These are phyloP conservation scores for Galerina marginata DNA, from an alignment of 768 basidiomycete species.

Conservation along the genomic window DNA sequence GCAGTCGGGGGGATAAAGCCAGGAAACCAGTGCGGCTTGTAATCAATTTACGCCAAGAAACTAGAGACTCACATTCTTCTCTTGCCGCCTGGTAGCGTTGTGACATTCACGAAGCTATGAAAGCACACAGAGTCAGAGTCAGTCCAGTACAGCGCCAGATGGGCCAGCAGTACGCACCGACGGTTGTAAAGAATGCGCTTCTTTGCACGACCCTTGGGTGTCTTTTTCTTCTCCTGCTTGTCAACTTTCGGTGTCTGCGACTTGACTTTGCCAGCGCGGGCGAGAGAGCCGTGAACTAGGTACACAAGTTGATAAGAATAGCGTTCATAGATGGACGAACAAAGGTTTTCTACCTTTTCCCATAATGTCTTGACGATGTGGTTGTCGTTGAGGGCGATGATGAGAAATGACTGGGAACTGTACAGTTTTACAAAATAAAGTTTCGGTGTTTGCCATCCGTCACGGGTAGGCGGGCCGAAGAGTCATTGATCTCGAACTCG, in stretches of 20 bases:
- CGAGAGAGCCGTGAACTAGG: slow-evolving; percentile 97
- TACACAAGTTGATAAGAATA: slow-evolving; percentile 1
- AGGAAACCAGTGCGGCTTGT: background rate
- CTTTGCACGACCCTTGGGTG: slow-evolving; percentile 96
- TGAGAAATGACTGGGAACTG: slow-evolving; percentile 37
- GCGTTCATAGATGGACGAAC: slow-evolving; percentile 14
- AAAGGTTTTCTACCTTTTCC: slow-evolving; percentile 61
- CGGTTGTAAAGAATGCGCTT: slow-evolving; percentile 95
- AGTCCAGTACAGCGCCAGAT: background rate
- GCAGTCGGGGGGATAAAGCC: background rate
- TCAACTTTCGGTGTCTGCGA: slow-evolving; percentile 98
- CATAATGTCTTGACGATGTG: slow-evolving; percentile 70
- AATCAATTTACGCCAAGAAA: slow-evolving; percentile 2
- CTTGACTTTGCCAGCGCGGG: slow-evolving; percentile 99
- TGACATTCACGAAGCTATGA: slow-evolving; percentile 90
- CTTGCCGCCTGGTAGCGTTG: slow-evolving; percentile 89
- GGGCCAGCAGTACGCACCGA: slow-evolving; percentile 56
- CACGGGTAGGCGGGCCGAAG: background rate
- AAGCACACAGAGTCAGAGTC: slow-evolving; percentile 1
- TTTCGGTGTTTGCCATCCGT: slow-evolving; percentile 32
- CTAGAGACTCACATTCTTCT: slow-evolving; percentile 85
- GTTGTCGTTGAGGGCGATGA: slow-evolving; percentile 38
- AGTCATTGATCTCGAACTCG: too few relatives aligned
- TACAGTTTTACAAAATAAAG: slow-evolving; percentile 47
- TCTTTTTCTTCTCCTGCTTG: slow-evolving; percentile 99